Evolutionary conservation across 345 rosid species (phyloP), one percentile per base, ranked within the genome.

Genomic region (Populus nigra): DNA sequence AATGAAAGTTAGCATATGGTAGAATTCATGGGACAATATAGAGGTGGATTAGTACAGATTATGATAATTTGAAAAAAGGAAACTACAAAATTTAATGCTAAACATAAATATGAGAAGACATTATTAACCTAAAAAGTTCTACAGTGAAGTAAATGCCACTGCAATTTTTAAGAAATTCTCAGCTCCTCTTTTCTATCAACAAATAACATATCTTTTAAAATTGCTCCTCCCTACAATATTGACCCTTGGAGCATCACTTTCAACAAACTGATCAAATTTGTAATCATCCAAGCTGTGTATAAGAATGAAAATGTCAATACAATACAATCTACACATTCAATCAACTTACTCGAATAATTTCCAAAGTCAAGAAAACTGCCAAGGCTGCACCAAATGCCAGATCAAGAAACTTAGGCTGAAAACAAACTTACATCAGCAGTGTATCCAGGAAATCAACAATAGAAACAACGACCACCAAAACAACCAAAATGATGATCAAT

Each of bases 361-460:
- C 99, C 76, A 96, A 72, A 27, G 83, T 84, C 88, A 94, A 76
- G 79, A 96, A 96, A 71, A 87, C 90, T 2, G 92, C 92, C 88
- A 96, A 84, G 59, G 99, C 97, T 65, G 86, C 98, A 78, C 98
- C 99, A 88, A 96, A 93, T 76, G 98, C 99, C 47, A 94, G 93
- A 87, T 91, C 91, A 72, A 96, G 97, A 92, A 96, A 92, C 77
- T 85, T 86, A 63, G 97, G 97, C 99, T 94, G 97, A 66, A 89
- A 79, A 49, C 68, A 76, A 70, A 69, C 69, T 27, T 20, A 80
- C 43, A 23, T 72, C 76, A 81, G 76, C 62, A 72, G 13, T 18
- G 65, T 39, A 63, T 39, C 27, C 22, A 70, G 71, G 47, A n/a
- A 75, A 25, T 62, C 15, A 69, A 15, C 18, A 65, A 62, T 62